phyloP scores from a whole-genome alignment of 495 filamentous ascomycete species.

The Podospora pseudocomata region DNA sequence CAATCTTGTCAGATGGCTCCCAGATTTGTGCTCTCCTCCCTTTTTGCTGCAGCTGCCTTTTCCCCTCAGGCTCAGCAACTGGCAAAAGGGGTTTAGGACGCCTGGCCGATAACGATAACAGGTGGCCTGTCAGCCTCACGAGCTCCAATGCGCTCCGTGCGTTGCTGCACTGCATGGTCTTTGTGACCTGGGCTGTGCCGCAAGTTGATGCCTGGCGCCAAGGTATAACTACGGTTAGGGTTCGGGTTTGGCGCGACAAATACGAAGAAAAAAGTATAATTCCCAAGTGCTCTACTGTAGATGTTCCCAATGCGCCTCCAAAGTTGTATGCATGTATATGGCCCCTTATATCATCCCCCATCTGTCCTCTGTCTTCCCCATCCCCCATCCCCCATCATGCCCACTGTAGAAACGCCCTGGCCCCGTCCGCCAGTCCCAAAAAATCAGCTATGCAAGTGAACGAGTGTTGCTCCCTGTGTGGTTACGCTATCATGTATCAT shows the following conservation, averaged over 20 bases:
- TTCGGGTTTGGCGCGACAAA: not conserved
- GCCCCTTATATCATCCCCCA: constrained; percentile 4
- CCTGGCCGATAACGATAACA: constrained; percentile 2
- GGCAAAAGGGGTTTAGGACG: constrained; percentile 2
- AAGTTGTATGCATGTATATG: constrained; percentile 9
- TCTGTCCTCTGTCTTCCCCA: not conserved
- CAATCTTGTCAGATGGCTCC: not conserved
- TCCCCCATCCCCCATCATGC: not conserved
- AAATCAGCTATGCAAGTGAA: constrained; percentile 2
- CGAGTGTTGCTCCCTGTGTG: not conserved
- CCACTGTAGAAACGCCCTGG: constrained; percentile 4
- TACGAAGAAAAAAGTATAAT: not conserved
- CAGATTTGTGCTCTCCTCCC: not conserved
- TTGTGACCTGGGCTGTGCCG: not conserved
- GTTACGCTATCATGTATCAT: not conserved
- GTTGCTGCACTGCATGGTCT: not conserved
- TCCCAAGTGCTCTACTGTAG: constrained; percentile 3
- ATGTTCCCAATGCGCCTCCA: not conserved
- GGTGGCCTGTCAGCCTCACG: not conserved
- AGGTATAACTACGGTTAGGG: not conserved
- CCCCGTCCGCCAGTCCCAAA: not conserved
- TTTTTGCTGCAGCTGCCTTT: constrained; percentile 7
- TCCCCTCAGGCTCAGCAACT: not conserved
- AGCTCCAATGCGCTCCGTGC: not conserved
- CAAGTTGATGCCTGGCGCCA: not conserved